Percentiles rank a stretch among this genome's conserved stretches.
Evolutionary conservation across 495 filamentous ascomycete species (phyloP).

Genomic region (Glutinoglossum americanum): DNA sequence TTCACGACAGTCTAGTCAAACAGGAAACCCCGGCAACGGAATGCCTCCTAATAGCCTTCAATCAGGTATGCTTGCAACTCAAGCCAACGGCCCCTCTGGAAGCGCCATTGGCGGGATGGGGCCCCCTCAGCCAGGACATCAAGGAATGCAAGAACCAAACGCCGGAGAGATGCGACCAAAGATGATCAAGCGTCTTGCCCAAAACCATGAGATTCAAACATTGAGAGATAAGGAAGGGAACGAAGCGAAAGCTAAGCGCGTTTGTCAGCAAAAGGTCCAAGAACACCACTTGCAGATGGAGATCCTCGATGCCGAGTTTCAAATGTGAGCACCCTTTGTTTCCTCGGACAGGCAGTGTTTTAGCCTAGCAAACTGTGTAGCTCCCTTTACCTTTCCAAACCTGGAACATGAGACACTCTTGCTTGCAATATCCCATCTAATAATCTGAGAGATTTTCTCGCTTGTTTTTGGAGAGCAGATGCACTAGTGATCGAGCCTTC

Average conservation of each 20-base stretch:
- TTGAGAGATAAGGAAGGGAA: constrained; percentile 90
- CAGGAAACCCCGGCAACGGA: constrained; percentile 29
- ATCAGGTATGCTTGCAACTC: constrained; percentile 1
- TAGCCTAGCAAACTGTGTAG: neutral
- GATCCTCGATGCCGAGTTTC: constrained; percentile 96
- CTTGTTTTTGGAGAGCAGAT: neutral
- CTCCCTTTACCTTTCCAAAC: neutral
- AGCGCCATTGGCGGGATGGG: constrained; percentile 58
- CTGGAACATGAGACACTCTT: neutral
- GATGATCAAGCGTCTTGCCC: constrained; percentile 83
- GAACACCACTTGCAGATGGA: constrained; percentile 95
- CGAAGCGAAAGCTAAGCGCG: constrained; percentile 89
- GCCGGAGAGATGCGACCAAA: constrained; percentile 73
- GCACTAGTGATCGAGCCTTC: neutral
- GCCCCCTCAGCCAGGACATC: constrained; percentile 41
- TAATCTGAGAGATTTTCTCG: neutral
- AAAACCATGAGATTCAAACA: constrained; percentile 67
- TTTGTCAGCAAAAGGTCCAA: constrained; percentile 86
- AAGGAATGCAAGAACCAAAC: constrained; percentile 52
- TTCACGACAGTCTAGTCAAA: constrained; percentile 36
- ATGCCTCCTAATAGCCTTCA: neutral
- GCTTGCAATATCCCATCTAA: neutral
- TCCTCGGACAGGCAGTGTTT: too few relatives aligned
- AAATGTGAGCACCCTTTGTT: constrained; percentile 49
- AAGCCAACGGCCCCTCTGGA: constrained; percentile 18